Evolutionary conservation across 768 basidiomycete genomes (phyloP).

Genomic region (Strobilomyces confusus): DNA sequence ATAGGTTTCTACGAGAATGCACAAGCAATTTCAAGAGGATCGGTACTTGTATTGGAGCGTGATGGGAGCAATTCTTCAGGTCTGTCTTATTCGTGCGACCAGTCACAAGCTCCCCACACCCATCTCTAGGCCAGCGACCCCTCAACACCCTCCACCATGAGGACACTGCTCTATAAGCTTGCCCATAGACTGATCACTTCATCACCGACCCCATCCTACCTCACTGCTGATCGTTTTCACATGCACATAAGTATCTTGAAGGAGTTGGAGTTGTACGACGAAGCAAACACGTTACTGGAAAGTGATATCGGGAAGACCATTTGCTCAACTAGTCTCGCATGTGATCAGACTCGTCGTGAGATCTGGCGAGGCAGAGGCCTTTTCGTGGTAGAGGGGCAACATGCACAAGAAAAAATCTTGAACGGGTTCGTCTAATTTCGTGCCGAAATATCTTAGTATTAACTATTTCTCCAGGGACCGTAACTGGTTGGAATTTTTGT

Average conservation of each 20-base stretch:
- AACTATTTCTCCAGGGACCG: slow-evolving; percentile 54
- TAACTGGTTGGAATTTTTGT: slow-evolving; percentile 83
- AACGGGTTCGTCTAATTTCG: slow-evolving; percentile 47
- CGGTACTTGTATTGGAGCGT: slow-evolving; percentile 82
- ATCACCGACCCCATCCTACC: slow-evolving; percentile 57
- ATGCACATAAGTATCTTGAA: slow-evolving; percentile 70
- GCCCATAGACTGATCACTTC: slow-evolving; percentile 71
- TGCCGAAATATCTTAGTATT: slow-evolving; percentile 2
- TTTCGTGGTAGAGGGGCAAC: slow-evolving; percentile 56
- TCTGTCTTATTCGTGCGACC: slow-evolving; percentile 23
- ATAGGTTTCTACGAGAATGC: slow-evolving; percentile 76
- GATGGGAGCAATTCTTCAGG: slow-evolving; percentile 78
- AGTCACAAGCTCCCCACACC: slow-evolving; percentile 7
- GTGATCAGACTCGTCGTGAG: slow-evolving; percentile 72
- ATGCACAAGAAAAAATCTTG: slow-evolving; percentile 53
- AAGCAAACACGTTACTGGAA: slow-evolving; percentile 64
- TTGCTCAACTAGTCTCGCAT: slow-evolving; percentile 65
- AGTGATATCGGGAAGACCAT: slow-evolving; percentile 65
- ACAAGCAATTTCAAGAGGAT: slow-evolving; percentile 80
- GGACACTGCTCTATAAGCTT: slow-evolving; percentile 66
- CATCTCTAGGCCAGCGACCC: slow-evolving; percentile 65
- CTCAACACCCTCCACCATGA: slow-evolving; percentile 58
- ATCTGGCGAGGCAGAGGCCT: slow-evolving; percentile 59
- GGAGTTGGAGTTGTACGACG: slow-evolving; percentile 64
- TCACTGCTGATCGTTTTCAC: slow-evolving; percentile 71